A percentile compares a stretch with the other conserved stretches of the same genome.
Evolutionary conservation across 2,329 filamentous ascomycete genomes (phyloP).

Genomic region (Neofusicoccum cordaticola): DNA sequence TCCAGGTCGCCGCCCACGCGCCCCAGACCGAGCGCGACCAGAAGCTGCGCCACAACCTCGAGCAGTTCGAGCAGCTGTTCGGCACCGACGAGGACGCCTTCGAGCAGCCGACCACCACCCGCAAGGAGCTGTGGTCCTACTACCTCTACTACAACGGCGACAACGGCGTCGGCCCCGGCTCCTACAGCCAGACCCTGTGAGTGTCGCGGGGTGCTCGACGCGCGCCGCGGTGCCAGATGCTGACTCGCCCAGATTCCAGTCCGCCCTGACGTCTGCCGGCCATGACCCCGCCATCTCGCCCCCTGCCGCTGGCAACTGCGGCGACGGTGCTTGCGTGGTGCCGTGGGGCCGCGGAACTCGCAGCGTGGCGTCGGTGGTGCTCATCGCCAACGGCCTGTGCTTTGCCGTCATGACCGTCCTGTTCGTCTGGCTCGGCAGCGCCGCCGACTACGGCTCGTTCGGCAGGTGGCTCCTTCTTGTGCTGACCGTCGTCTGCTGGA

Average conservation of each 20-base stretch:
- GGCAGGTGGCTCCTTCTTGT: constrained; percentile 63
- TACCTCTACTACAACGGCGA: constrained; percentile 65
- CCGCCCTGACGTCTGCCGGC: constrained; percentile 46
- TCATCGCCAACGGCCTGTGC: constrained; percentile 64
- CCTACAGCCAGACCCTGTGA: constrained; percentile 15
- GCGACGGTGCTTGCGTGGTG: constrained; percentile 20
- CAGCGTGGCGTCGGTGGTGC: constrained; percentile 64
- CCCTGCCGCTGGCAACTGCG: constrained; percentile 53
- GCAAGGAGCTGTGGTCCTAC: constrained; percentile 57
- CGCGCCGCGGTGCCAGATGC: background rate
- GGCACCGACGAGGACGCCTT: constrained; percentile 40
- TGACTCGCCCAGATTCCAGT: constrained; percentile 5
- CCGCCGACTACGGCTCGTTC: constrained; percentile 54
- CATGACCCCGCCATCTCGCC: constrained; percentile 51
- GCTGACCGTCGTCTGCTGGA: constrained; percentile 60
- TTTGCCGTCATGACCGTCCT: constrained; percentile 64
- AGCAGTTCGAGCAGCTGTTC: constrained; percentile 15
- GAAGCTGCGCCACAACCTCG: constrained; percentile 8
- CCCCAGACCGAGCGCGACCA: background rate
- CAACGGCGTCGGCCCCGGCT: constrained; percentile 49
- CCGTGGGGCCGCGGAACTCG: constrained; percentile 31
- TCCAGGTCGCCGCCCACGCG: background rate
- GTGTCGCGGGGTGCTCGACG: background rate
- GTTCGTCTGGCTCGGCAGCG: constrained; percentile 53
- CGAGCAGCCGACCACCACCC: constrained; percentile 50